Conservation (phyloP, 306 rosid species). For the Malus sylvestris region DNA sequence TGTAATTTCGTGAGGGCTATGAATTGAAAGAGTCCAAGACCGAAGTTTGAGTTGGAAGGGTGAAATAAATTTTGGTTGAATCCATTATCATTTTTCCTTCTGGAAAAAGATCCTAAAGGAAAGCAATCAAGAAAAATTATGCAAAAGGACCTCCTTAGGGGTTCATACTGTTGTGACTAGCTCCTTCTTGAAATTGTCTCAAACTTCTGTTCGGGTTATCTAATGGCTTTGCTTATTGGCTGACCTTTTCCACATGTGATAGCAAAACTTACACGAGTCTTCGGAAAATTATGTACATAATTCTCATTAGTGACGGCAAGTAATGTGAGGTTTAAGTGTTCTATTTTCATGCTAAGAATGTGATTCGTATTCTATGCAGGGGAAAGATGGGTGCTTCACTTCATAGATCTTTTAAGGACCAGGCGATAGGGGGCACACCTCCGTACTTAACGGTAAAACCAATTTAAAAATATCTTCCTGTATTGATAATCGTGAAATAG, state of each 20-base stretch:
- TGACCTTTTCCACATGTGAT: background rate
- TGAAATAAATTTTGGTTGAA: background rate
- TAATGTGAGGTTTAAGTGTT: background rate
- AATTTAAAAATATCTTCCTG: background rate
- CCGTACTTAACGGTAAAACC: slow-evolving; percentile 46
- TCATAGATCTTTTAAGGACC: slow-evolving; percentile 29
- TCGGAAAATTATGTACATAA: background rate
- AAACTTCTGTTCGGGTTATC: background rate
- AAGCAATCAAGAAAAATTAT: background rate
- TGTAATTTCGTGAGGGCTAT: background rate
- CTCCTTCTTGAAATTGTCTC: background rate
- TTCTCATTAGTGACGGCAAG: background rate
- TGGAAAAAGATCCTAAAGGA: background rate
- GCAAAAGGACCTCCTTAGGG: background rate
- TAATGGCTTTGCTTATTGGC: background rate
- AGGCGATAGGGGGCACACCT: slow-evolving; percentile 48
- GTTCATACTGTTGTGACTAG: background rate
- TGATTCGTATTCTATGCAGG: slow-evolving; percentile 24
- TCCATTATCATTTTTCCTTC: too few relatives aligned
- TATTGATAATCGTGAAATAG: background rate
- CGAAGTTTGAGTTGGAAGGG: background rate
- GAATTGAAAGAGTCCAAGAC: background rate
- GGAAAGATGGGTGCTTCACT: slow-evolving; percentile 65
- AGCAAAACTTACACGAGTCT: background rate
- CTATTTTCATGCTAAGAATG: background rate